Evolutionary conservation across 1,139 yeast species (phyloP), one percentile per base, ranked within the genome.

Genomic region (Pneumocystis sp.): DNA sequence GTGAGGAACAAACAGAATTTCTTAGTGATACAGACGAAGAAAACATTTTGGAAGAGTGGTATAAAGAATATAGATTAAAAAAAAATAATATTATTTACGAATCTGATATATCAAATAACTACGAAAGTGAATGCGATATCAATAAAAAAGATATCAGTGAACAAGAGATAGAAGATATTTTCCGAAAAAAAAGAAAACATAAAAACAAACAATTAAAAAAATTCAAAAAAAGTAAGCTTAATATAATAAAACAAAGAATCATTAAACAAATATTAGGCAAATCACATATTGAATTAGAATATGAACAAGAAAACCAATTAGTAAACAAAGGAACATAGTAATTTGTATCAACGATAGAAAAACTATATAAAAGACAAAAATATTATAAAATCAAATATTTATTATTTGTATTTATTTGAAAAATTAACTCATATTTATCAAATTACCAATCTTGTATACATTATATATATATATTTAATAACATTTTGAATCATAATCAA

Each of bases 11-110:
- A 12, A 25, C 15, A 15, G 34, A 25, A 50, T 50, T 50, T 50
- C 74, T 68, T 56, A 81, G 78, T 62, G 84, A 79, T 60, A 83
- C 80, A 7, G 5, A 5, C 40, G 34, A 50, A 50, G 34, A 50
- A 50, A 50, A n/a, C 6, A n/a, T 25, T 25, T 50, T 50, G 25
- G 57, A 50, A 21, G 57, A 50, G 12, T 50, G 34, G 31, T 25
- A 3, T 50, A 25, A 29, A 50, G 12, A 50, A 21, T 50, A 50
- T 50, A 15, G 10, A 21, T 25, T 25, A 8, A 21, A 25, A 25
- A 29, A 25, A 3, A 31, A 50, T 3, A 12, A 12, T 50, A n/a
- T 50, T 50, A 50, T 17, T 50, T n/a, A 25, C 2, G n/a, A 50
- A 15, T 50, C 34, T 50, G 17, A 25, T 25, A 3, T 15, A 29